Percentiles rank a stretch among this genome's conserved stretches.
These are phyloP conservation scores for Kingdonia uniflora DNA, from an alignment of 164 flowering plant species.

Conservation along the genomic window DNA sequence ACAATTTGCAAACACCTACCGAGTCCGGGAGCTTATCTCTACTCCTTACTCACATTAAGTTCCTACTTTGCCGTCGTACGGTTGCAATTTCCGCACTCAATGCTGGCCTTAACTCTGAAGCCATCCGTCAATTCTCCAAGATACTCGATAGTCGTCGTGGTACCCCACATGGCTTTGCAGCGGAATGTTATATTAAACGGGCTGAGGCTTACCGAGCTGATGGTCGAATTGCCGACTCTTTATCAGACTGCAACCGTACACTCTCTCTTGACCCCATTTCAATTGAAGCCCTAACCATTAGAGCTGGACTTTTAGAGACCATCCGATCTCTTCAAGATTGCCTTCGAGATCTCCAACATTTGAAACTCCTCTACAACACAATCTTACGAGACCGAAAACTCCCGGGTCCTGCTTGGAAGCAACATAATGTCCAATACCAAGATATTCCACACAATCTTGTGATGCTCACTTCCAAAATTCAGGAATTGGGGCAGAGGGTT, in stretches of 20 bases:
- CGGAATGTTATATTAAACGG: slow-evolving; percentile 80
- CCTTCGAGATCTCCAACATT: slow-evolving; percentile 85
- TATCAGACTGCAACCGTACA: slow-evolving; percentile 78
- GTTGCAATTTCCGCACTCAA: slow-evolving; percentile 91
- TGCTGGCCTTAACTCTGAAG: slow-evolving; percentile 81
- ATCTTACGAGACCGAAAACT: slow-evolving; percentile 68
- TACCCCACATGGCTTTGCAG: slow-evolving; percentile 76
- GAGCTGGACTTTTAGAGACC: slow-evolving; percentile 62
- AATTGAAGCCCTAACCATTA: slow-evolving; percentile 57
- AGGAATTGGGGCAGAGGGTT: slow-evolving; percentile 55
- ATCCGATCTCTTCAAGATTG: slow-evolving; percentile 72
- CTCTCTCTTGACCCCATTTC: slow-evolving; percentile 70
- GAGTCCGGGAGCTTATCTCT: slow-evolving; percentile 54
- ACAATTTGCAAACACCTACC: slow-evolving; percentile 18
- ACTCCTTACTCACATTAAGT: slow-evolving; percentile 68
- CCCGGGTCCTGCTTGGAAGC: slow-evolving; percentile 80
- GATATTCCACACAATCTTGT: slow-evolving; percentile 69
- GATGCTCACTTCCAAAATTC: slow-evolving; percentile 39
- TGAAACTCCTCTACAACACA: slow-evolving; percentile 75
- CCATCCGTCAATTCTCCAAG: slow-evolving; percentile 88
- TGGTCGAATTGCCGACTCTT: slow-evolving; percentile 74
- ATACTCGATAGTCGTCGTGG: slow-evolving; percentile 78
- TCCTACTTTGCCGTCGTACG: slow-evolving; percentile 75
- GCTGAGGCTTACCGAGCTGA: slow-evolving; percentile 59
- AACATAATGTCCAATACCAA: slow-evolving; percentile 42